Evolutionary conservation across 164 flowering plant species (phyloP), one percentile per base, ranked within the genome.

Genomic region (Magnolia kwangsiensis): DNA sequence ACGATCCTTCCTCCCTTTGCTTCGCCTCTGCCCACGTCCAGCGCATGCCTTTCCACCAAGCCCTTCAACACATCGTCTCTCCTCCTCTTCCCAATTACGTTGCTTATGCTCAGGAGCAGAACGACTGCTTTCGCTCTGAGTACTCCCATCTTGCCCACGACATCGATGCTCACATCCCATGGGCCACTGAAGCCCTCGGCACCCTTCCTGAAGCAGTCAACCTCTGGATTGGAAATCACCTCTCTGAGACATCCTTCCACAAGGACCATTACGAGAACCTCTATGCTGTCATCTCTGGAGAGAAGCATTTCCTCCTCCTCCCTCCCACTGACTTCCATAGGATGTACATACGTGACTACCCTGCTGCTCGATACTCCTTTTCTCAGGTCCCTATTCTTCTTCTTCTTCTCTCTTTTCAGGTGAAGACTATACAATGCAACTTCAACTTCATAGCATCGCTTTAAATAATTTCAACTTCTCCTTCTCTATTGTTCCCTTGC

Each of bases 201-300:
- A 83, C 89, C 73, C 73, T 74, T 5, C 98, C 99, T 9, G 99
- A 96, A 29, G 99, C 99, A 0, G 99, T 94, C 20, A 96, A 96
- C 76, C 81, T 94, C 18, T 96, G 99, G 99, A 89, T 94, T 72
- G 98, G 99, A 1, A 89, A 87, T 75, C 84, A 86, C 18, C 79
- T 73, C 1, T 94, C 98, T 0, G 86, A 87, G 79, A 96, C 98
- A 5, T 94, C 93, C 2, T 96, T 92, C 78, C 99, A 96, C 82
- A 96, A 96, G 81, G 99, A 95, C 74, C 98, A 96, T 72, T 94
- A 96, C 67, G 99, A 96, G 90, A 94, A 96, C 81, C 84, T 96
- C 51, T 96, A 94, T 58, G 98, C 90, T 7, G 99, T 96, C 11
- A 83, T 96, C 49, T 76, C 87, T 11, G 99, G 99, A 0, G 85